Evolutionary conservation across 2,329 filamentous ascomycete genomes (phyloP), one percentile per base, ranked within the genome.

Genomic region (Trichoderma polysporum): DNA sequence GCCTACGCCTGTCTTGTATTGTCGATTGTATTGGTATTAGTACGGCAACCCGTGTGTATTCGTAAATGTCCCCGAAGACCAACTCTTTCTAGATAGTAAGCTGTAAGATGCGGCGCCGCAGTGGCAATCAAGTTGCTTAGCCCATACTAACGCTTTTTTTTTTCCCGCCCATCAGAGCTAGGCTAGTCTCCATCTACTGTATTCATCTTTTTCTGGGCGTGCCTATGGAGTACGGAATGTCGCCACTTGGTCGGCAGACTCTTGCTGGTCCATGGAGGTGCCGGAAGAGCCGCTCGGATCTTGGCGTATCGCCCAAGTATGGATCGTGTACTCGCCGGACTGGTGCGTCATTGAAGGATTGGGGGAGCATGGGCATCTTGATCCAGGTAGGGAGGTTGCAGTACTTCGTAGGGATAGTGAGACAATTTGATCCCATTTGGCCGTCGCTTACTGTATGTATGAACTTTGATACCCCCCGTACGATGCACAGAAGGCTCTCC

Each of bases 221-320:
- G 33, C 27, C 49, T 57, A 39, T 41, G 53, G 53, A 41, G 53
- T 19, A 50, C 15, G 58, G 58, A 61, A 52, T 61, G 58, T 61
- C 35, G 58, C 58, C 58, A 61, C 58, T 61, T 29, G 58, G 58
- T 61, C 58, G 58, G 45, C 58, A 50, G 41, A 61, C 45, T 49
- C 27, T 35, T 25, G 57, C 58, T 35, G 29, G 19, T 35, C 58
- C 58, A 25, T 52, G 58, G 45, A 61, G 31, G 17, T 52, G 49
- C 58, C 58, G 45, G 58, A 35, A 29, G 45, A 52, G 58, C 58
- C 58, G 58, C 47, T 37, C 19, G 41, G 41, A 61, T 31, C 56
- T 33, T 31, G 58, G 58, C 22, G 47, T 47, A 49, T n/a, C 15
- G 39, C 17, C 27, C 39, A 47, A 27, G 57, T 60, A 29, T 29